Conservation (phyloP, 805 yeast genomes). For the Suhomyces canberraensis region DNA sequence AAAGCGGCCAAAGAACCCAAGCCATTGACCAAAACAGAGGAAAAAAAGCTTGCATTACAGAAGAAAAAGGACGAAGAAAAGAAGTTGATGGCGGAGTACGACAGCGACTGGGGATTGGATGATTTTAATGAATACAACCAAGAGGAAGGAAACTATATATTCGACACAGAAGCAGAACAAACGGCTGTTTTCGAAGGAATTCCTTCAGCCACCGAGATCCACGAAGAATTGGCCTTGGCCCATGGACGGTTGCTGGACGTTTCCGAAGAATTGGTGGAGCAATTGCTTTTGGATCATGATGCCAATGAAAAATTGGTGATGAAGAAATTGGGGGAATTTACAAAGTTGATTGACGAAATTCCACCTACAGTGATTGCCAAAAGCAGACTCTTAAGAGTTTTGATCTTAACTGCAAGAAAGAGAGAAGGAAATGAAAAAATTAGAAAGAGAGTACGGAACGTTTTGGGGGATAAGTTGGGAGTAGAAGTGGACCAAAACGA, state of each 20-base stretch:
- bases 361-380: slow-evolving; percentile 31
- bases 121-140: slow-evolving; percentile 26
- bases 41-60: slow-evolving; percentile 14
- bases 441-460: slow-evolving; percentile 14
- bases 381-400: slow-evolving; percentile 28
- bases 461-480: slow-evolving; percentile 15
- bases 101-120: slow-evolving; percentile 45
- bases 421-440: slow-evolving; percentile 21
- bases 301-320: slow-evolving; percentile 15
- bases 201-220: slow-evolving; percentile 23
- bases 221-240: slow-evolving; percentile 12
- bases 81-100: slow-evolving; percentile 17
- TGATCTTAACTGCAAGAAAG: slow-evolving; percentile 30
- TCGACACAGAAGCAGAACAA: slow-evolving; percentile 31
- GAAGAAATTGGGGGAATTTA: slow-evolving; percentile 15
- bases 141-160: slow-evolving; percentile 32
- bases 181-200: slow-evolving; percentile 18
- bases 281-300: slow-evolving; percentile 14
- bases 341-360: slow-evolving; percentile 14
- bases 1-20: slow-evolving; percentile 4
- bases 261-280: slow-evolving; percentile 14
- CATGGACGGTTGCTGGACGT: slow-evolving; percentile 16
- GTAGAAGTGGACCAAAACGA: slow-evolving; percentile 3
- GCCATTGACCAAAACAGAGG: slow-evolving; percentile 8
- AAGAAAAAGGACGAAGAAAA: slow-evolving; percentile 12